Evolutionary conservation across 169 alveolate species (phyloP), one percentile per base, ranked within the genome.

Genomic region (Plasmodium gaboni): DNA sequence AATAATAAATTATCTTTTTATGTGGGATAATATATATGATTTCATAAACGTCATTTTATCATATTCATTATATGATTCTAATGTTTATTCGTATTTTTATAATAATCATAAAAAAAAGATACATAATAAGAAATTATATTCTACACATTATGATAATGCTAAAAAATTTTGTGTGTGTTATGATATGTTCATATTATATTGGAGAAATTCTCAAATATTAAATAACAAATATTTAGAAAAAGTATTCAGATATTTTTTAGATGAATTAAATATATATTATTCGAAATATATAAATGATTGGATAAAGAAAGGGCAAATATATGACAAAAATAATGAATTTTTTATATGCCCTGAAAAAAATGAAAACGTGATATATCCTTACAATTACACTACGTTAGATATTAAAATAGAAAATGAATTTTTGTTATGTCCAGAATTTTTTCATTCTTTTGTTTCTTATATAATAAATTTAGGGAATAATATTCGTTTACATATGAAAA

Each of bases 381-480:
- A 63, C 46, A 57, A 69, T 24, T 46, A 22, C 57, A 24, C 42
- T 13, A 86, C 26, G 44, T 69, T 86, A 6, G 38, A 70, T 71
- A 50, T 86, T 50, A 86, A 71, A 32, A 48, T 60, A 8, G 76
- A 86, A 64, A 51, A 74, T 53, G 87, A 86, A 32, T 71, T 46
- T 48, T 57, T 86, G 24, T 7, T 86, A 50, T 86, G 92, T n/a
- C 92, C 92, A 15, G 92, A 86, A 50, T 86, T 86, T 61, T 86
- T 86, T 86, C 60, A 72, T 64, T 86, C 92, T 46, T 86, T 70
- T 24, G 48, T 86, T 32, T 86, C 70, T 59, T 86, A 19, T 32
- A 10, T 86, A 46, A 69, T 86, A 17, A 86, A 71, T 63, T 74
- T 86, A 38, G 92, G 92, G 32, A 86, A 86, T 53, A 86, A 86